A percentile compares a stretch with the other conserved stretches of the same genome.
phyloP scores from a whole-genome alignment of 768 basidiomycete species.

The Podaxis sp. region DNA sequence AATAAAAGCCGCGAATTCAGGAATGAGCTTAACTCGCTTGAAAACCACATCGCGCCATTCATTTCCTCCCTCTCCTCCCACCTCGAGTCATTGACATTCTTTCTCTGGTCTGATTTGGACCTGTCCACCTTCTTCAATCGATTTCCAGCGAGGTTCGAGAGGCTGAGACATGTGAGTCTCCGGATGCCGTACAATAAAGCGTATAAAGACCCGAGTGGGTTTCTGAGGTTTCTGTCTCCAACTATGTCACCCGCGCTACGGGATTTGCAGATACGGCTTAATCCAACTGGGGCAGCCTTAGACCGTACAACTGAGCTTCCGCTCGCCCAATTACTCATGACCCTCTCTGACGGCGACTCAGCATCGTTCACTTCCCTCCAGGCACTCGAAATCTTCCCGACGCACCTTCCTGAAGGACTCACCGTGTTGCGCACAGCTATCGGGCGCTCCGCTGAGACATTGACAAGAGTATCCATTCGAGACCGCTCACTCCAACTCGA shows the following conservation, averaged over 20 bases:
- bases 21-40: conserved; percentile 26
- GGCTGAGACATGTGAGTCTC: conserved; percentile 32
- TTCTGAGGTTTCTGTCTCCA: conserved; percentile 31
- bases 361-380: conserved; percentile 29
- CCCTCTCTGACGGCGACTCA: conserved; percentile 25
- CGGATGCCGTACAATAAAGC: conserved; percentile 41
- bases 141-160: conserved; percentile 30
- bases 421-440: conserved; percentile 33
- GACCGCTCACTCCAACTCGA: conserved; percentile 38
- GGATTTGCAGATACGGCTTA: conserved; percentile 38
- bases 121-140: conserved; percentile 39
- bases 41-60: conserved; percentile 38
- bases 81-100: conserved; percentile 34
- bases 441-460: conserved; percentile 28
- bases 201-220: conserved; percentile 35
- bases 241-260: conserved; percentile 30
- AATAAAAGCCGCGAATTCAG: conserved; percentile 16
- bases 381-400: conserved; percentile 43
- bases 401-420: conserved; percentile 32
- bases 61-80: conserved; percentile 35
- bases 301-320: conserved; percentile 29
- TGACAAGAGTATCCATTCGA: conserved; percentile 36
- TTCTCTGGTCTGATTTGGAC: conserved; percentile 41
- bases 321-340: conserved; percentile 35
- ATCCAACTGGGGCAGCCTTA: conserved; percentile 31